phyloP scores from a whole-genome alignment of 257 asterid genomes.

The Agastache rugosa region DNA sequence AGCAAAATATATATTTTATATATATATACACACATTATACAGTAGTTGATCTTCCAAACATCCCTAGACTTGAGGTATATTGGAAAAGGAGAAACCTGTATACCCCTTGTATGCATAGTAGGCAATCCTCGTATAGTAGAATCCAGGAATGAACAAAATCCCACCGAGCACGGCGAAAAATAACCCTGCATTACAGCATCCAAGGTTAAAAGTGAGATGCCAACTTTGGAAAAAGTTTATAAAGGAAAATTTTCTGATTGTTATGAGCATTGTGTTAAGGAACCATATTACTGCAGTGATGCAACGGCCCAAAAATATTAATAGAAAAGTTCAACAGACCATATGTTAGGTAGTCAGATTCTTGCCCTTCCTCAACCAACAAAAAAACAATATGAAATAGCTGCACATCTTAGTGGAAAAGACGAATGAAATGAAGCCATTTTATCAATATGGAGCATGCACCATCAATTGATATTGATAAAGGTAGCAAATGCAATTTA shows the following conservation, averaged over 20 bases:
- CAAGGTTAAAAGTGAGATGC: background rate
- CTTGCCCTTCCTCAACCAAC: background rate
- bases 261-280: background rate
- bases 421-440: background rate
- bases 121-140: constrained; percentile 80
- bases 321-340: background rate
- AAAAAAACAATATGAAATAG: background rate
- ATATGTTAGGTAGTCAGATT: background rate
- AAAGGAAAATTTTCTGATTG: background rate
- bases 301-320: background rate
- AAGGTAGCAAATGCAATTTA: background rate
- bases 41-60: constrained; percentile 24
- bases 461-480: constrained; percentile 6
- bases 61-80: constrained; percentile 73
- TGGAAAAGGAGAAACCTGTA: constrained; percentile 84
- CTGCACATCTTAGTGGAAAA: background rate
- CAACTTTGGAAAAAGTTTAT: no score
- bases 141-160: constrained; percentile 81
- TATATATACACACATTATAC: constrained; percentile 33
- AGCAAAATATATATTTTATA: background rate
- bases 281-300: background rate
- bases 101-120: constrained; percentile 91
- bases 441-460: background rate
- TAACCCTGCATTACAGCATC: constrained; percentile 53
- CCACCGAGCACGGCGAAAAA: constrained; percentile 82